Evolutionary conservation across 768 basidiomycete genomes (phyloP).

Genomic region (Rhizopogon sp.): DNA sequence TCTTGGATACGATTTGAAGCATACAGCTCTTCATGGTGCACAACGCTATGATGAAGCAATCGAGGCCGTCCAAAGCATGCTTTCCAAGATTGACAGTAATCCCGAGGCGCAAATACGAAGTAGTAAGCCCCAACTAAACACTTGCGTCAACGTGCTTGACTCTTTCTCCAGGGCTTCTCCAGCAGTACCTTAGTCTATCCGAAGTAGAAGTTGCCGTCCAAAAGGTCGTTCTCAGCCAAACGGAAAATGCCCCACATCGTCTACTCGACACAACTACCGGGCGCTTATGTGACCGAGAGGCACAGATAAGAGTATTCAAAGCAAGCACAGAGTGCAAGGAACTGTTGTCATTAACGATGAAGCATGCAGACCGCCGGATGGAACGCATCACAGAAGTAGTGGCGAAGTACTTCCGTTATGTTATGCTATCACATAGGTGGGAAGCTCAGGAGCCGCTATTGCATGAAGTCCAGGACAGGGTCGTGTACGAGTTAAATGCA

Average conservation of each 20-base stretch:
- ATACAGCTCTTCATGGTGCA: too few species aligned
- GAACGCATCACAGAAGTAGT: background rate
- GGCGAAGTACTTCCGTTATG: background rate
- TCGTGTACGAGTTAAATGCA: background rate
- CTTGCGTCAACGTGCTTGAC: too few species aligned
- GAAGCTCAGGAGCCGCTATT: background rate
- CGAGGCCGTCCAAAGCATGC: too few species aligned
- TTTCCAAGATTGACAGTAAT: too few species aligned
- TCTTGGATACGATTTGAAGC: too few species aligned
- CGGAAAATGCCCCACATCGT: background rate
- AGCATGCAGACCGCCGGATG: background rate
- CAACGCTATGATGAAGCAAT: too few species aligned
- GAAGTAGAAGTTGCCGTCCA: too few species aligned
- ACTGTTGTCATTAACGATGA: background rate
- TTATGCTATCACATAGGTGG: conserved; percentile 1
- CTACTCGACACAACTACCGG: conserved; percentile 5
- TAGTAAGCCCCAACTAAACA: too few species aligned
- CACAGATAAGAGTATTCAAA: background rate
- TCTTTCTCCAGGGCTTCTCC: too few species aligned
- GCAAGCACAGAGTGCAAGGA: background rate
- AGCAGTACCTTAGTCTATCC: too few species aligned
- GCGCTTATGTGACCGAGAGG: background rate
- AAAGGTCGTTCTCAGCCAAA: too few species aligned
- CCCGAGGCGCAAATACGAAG: too few species aligned
- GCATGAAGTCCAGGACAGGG: background rate